phyloP scores from a whole-genome alignment of 2,329 filamentous ascomycete genomes.

The Botrytis elliptica region DNA sequence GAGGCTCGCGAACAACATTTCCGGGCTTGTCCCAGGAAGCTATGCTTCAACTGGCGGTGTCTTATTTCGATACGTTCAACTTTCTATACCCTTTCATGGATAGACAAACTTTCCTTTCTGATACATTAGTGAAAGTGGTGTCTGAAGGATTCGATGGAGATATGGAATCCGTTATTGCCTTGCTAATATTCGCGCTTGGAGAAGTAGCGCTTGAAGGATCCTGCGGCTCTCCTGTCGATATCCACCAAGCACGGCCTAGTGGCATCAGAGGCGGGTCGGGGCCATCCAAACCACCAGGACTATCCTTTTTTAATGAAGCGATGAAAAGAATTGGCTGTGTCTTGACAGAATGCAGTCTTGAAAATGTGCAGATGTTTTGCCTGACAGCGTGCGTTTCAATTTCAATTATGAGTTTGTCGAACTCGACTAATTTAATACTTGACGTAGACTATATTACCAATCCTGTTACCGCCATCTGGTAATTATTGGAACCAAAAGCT shows the following conservation, averaged over 20 bases:
- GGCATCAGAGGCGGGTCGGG: constrained; percentile 53
- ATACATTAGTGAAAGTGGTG: constrained; percentile 47
- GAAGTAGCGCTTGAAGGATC: constrained; percentile 55
- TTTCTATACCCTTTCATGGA: constrained; percentile 58
- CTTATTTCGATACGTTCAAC: constrained; percentile 61
- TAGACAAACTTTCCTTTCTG: constrained; percentile 52
- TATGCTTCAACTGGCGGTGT: constrained; percentile 51
- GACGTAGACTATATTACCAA: constrained; percentile 51
- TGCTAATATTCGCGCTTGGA: constrained; percentile 59
- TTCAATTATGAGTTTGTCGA: neutral
- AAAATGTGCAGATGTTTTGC: constrained; percentile 58
- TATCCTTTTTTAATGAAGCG: constrained; percentile 62
- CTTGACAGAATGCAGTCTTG: constrained; percentile 53
- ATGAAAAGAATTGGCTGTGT: constrained; percentile 58
- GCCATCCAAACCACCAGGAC: constrained; percentile 51
- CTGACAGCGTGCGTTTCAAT: constrained; percentile 50
- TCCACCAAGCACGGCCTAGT: constrained; percentile 47
- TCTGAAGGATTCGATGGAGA: constrained; percentile 51
- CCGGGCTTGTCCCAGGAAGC: constrained; percentile 47
- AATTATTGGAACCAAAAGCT: constrained; percentile 19
- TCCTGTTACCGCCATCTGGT: constrained; percentile 53
- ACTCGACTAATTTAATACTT: neutral
- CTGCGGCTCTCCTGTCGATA: constrained; percentile 47
- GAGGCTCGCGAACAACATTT: constrained; percentile 34
- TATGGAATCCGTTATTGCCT: constrained; percentile 50